phyloP scores from a whole-genome alignment of 805 yeast species.

The Wickerhamiella brachini region DNA sequence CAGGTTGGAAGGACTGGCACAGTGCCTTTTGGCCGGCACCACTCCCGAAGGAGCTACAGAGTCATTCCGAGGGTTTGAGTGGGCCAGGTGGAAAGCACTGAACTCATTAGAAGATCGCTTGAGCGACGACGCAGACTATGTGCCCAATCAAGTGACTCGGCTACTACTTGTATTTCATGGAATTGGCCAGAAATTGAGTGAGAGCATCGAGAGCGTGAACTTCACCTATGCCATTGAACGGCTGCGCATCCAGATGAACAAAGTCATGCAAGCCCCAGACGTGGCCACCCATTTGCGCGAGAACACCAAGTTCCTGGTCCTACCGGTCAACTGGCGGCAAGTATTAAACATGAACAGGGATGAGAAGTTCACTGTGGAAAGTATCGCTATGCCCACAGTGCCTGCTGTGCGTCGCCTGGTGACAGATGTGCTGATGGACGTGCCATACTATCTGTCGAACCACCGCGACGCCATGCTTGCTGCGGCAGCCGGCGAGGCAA shows the following conservation, averaged over 20 bases:
- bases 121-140: slow-evolving; percentile 17
- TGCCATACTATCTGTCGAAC: slow-evolving; percentile 61
- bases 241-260: slow-evolving; percentile 24
- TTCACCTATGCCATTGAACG: slow-evolving; percentile 56
- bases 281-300: slow-evolving; percentile 12
- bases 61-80: slow-evolving; percentile 19
- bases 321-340: slow-evolving; percentile 89
- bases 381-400: slow-evolving; percentile 67
- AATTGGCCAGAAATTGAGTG: slow-evolving; percentile 80
- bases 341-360: slow-evolving; percentile 27
- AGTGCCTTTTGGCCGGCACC: slow-evolving; percentile 7
- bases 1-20: slow-evolving; percentile 2
- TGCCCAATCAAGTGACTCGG: slow-evolving; percentile 35
- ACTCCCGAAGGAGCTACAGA: slow-evolving; percentile 9
- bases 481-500: slow-evolving; percentile 58
- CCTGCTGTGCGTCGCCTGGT: slow-evolving; percentile 60
- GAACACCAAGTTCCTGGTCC: slow-evolving; percentile 20
- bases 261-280: slow-evolving; percentile 15
- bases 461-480: slow-evolving; percentile 50
- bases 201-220: slow-evolving; percentile 64
- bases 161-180: slow-evolving; percentile 83
- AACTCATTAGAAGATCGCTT: slow-evolving; percentile 18
- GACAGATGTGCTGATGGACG: slow-evolving; percentile 78
- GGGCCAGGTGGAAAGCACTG: slow-evolving; percentile 20
- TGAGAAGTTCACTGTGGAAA: slow-evolving; percentile 41